Conservation (phyloP, 208 protist genomes). For the Crithidia bombi region DNA sequence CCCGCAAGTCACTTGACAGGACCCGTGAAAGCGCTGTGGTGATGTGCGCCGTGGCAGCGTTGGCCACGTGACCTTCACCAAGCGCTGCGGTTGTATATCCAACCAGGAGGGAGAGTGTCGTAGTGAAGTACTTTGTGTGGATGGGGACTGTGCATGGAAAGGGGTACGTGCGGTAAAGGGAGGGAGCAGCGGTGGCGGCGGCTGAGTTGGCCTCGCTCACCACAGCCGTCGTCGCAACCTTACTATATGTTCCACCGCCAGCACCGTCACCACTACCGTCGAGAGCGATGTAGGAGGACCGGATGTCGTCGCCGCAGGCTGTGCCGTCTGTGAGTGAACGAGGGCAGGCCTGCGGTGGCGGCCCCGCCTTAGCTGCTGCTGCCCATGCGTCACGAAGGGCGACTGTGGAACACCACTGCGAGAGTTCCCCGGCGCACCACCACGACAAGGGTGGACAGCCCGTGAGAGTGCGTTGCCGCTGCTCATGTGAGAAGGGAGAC, state of each 20-base stretch:
- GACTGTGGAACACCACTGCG: slow-evolving; percentile 28
- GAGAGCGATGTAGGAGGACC: background rate
- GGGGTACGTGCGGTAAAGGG: slow-evolving; percentile 6
- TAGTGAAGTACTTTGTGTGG: slow-evolving; percentile 23
- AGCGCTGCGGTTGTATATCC: background rate
- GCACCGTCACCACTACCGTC: background rate
- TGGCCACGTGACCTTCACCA: too few relatives aligned
- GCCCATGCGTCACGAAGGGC: slow-evolving; percentile 25
- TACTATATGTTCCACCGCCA: background rate
- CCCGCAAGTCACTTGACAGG: background rate
- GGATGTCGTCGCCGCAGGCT: background rate
- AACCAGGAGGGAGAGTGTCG: background rate
- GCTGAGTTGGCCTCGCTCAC: too few relatives aligned
- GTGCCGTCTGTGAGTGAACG: background rate
- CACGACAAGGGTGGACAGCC: slow-evolving; percentile 24
- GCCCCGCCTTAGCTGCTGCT: background rate
- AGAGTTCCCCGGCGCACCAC: slow-evolving; percentile 38
- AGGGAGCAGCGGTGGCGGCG: background rate
- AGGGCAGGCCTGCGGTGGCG: background rate
- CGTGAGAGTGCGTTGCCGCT: background rate
- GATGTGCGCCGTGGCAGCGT: background rate
- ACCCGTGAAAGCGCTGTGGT: background rate
- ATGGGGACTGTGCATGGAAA: slow-evolving; percentile 7
- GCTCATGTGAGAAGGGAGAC: background rate
- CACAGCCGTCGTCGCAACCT: background rate